phyloP scores from a whole-genome alignment of 2,329 filamentous ascomycete genomes.

The Colletotrichum trifolii region DNA sequence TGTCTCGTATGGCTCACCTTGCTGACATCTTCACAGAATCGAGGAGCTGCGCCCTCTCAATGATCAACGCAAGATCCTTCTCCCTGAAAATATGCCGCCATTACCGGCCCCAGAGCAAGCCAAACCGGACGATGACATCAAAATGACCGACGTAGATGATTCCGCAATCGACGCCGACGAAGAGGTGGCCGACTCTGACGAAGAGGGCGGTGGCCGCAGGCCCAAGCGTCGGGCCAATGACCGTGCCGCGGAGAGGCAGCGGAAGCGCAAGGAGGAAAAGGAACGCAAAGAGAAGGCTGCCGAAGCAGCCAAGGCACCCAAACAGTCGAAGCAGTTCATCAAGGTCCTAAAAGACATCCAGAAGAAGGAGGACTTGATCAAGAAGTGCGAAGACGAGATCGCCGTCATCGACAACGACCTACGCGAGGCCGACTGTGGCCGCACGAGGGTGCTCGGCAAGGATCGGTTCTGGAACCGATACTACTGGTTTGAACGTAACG shows the following conservation, averaged over 20 bases:
- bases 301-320: conserved; percentile 73
- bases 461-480: conserved; percentile 99
- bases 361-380: conserved; percentile 83
- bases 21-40: conserved; percentile 59
- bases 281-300: conserved; percentile 68
- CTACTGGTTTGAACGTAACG: conserved; percentile 99
- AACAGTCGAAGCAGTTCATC: conserved; percentile 88
- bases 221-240: conserved; percentile 72
- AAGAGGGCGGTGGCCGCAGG: conserved; percentile 66
- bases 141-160: conserved; percentile 73
- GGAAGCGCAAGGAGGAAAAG: conserved; percentile 80
- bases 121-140: conserved; percentile 67
- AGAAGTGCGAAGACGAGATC: conserved; percentile 86
- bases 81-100: conserved; percentile 77
- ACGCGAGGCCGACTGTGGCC: conserved; percentile 91
- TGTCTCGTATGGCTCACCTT: neutral
- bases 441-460: conserved; percentile 89
- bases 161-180: conserved; percentile 66
- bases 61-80: conserved; percentile 77
- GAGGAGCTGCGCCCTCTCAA: conserved; percentile 78
- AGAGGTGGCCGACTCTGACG: conserved; percentile 76
- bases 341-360: conserved; percentile 90
- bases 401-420: conserved; percentile 89
- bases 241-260: conserved; percentile 76
- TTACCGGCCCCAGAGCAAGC: conserved; percentile 65